Conservation (phyloP, 805 yeast species). For the Saccharomycopsis synnaedendra region DNA sequence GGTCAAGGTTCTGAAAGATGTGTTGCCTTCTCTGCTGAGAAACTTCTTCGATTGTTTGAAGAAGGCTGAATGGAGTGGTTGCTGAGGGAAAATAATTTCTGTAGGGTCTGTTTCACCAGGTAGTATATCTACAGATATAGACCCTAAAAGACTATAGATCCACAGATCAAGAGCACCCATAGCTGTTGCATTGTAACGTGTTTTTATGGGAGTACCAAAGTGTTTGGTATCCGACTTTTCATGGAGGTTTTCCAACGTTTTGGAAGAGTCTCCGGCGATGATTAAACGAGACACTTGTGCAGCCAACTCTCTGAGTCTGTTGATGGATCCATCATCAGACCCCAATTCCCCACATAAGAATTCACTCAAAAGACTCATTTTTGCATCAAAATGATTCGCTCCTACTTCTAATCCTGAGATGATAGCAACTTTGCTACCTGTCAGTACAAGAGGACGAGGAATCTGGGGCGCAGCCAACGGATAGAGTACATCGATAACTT, state of each 20-base stretch:
- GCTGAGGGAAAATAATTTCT: constrained; percentile 81
- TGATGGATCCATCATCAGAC: constrained; percentile 17
- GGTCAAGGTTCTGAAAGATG: constrained; percentile 34
- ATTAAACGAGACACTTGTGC: constrained; percentile 38
- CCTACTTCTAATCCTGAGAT: constrained; percentile 65
- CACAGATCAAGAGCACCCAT: constrained; percentile 48
- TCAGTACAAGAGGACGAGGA: constrained; percentile 21
- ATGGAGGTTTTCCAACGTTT: constrained; percentile 18
- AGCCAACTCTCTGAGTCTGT: constrained; percentile 5
- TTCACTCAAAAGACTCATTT: constrained; percentile 51
- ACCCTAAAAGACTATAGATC: constrained; percentile 40
- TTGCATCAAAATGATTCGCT: constrained; percentile 32
- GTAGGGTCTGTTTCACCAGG: constrained; percentile 85
- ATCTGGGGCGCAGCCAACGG: constrained; percentile 56
- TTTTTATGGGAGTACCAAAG: constrained; percentile 40
- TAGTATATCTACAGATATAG: constrained; percentile 64
- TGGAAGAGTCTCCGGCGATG: constrained; percentile 64
- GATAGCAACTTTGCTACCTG: constrained; percentile 44
- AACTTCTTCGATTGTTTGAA: constrained; percentile 37
- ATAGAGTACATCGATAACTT: constrained; percentile 66
- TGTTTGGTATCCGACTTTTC: constrained; percentile 20
- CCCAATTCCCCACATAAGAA: constrained; percentile 65
- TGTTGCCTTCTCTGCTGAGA: constrained; percentile 17
- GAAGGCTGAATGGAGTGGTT: constrained; percentile 71
- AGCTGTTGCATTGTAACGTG: constrained; percentile 38